Percentiles rank a stretch among this genome's conserved stretches.
Evolutionary conservation across 2,329 filamentous ascomycete species (phyloP).

Genomic region (Alternaria sp.): DNA sequence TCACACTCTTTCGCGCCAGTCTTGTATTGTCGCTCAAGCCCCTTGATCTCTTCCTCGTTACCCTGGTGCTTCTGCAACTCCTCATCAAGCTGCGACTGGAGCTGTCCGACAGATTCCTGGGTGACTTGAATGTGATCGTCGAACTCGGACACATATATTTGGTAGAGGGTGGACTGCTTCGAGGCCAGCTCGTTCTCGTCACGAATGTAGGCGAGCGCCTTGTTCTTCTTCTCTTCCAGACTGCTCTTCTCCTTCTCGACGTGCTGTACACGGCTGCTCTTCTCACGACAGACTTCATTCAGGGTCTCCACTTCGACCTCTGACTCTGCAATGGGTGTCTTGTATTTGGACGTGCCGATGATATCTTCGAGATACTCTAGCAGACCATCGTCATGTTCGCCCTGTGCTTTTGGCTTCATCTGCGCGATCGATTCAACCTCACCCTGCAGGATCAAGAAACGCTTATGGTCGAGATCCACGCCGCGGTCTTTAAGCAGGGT

Average conservation of each 20-base stretch:
- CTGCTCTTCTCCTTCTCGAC: constrained; percentile 96
- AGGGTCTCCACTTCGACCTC: constrained; percentile 87
- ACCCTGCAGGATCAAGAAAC: constrained; percentile 94
- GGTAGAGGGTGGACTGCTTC: constrained; percentile 91
- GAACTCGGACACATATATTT: constrained; percentile 88
- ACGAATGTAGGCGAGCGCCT: constrained; percentile 83
- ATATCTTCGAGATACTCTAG: constrained; percentile 98
- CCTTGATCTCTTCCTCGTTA: constrained; percentile 87
- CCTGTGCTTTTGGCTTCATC: constrained; percentile 96
- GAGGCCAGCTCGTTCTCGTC: constrained; percentile 91
- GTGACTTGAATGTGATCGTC: constrained; percentile 87
- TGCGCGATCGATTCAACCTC: constrained; percentile 99
- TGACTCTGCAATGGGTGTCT: constrained; percentile 93
- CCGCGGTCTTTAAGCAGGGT: constrained; percentile 84
- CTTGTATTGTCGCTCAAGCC: constrained; percentile 83
- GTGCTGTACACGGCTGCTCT: constrained; percentile 92
- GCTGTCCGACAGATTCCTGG: constrained; percentile 86
- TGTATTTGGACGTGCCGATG: constrained; percentile 98
- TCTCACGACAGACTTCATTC: constrained; percentile 94
- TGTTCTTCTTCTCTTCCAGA: constrained; percentile 95
- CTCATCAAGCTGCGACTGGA: constrained; percentile 82
- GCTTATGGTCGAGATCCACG: constrained; percentile 96
- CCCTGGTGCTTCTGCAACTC: constrained; percentile 93
- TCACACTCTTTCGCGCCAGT: constrained; percentile 84
- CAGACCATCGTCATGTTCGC: constrained; percentile 94